Evolutionary conservation across 371 early-diverging fungal species (phyloP), one percentile per base, ranked within the genome.

Genomic region (Batkoa obscura): DNA sequence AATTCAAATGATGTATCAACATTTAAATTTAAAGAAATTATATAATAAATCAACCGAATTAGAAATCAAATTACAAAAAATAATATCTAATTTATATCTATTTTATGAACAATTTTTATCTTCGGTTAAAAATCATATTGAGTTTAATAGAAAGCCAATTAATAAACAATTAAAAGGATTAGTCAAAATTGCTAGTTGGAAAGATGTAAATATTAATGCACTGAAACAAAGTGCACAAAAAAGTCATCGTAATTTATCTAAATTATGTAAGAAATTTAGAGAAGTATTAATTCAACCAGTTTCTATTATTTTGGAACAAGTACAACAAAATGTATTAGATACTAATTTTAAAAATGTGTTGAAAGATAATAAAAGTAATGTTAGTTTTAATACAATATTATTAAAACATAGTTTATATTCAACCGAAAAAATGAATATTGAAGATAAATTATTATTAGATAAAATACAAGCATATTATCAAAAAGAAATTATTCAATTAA

Each of bases 161-260:
- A 77, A 80, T 47, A 86, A 83, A 60, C 91, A 97, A 37, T 74
- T 97, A 60, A 79, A 83, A 57, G 88, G 90, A 54, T 90, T 83
- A 62, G 94, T 94, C 48, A 86, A 87, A 68, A 84, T 97, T 58
- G 94, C 95, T 10, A 83, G 76, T 45, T 97, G 95, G 94, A 90
- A 91, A 68, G 98, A 97, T 67, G 83, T 92, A 41, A 97, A 93
- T 58, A 84, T 91, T n/a, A 83, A 83, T 59, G 90, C 96, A 0
- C 69, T 97, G 42, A 79, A 83, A 39, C 87, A 86, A 59, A 86
- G 87, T 68, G 90, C 95, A 1, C 79, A 79, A 49, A 83, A 84
- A 70, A 88, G 93, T 3, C 96, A 94, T 63, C 69, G 79, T 57
- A 89, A 90, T 34, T 69, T 97, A 45, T 74, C 83, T 67, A 93